These are phyloP conservation scores for Penicillium dipodomyicola DNA, from an alignment of 495 filamentous ascomycete species.

Conservation along the genomic window DNA sequence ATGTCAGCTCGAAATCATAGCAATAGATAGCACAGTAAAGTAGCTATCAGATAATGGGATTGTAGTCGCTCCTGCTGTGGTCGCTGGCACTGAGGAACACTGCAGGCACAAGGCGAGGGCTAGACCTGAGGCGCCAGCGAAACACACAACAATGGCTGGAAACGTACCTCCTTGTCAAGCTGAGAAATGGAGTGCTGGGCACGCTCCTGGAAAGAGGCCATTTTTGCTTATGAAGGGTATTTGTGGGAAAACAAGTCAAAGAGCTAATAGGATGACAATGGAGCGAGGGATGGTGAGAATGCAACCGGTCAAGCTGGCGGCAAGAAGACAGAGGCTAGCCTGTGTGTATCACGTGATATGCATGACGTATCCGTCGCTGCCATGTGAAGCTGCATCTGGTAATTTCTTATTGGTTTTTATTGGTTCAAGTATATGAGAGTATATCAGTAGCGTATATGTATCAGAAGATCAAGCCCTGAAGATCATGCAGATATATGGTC, in stretches of 20 bases:
- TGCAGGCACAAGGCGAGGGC: conserved; percentile 20
- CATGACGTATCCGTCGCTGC: conserved; percentile 27
- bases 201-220: conserved; percentile 84
- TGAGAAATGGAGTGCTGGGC: conserved; percentile 82
- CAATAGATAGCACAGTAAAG: background rate
- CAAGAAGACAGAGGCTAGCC: conserved; percentile 14
- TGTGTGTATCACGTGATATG: conserved; percentile 28
- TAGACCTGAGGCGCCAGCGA: conserved; percentile 25
- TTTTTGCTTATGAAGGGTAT: conserved; percentile 31
- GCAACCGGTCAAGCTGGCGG: conserved; percentile 30
- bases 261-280: conserved; percentile 14
- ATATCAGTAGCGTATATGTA: background rate
- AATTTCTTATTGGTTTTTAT: background rate
- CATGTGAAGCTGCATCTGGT: conserved; percentile 3
- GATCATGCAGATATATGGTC: background rate
- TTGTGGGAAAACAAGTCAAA: conserved; percentile 9
- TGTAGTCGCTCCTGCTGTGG: conserved; percentile 2
- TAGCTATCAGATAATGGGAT: background rate
- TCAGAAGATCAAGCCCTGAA: background rate
- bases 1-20: conserved; percentile 24
- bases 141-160: conserved; percentile 30
- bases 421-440: no score
- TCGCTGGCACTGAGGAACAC: conserved; percentile 15
- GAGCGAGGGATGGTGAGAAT: conserved; percentile 32
- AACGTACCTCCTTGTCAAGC: conserved; percentile 95